Evolutionary conservation across 371 early-diverging fungal species (phyloP), one percentile per base, ranked within the genome.

Genomic region (Circinella umbellata): DNA sequence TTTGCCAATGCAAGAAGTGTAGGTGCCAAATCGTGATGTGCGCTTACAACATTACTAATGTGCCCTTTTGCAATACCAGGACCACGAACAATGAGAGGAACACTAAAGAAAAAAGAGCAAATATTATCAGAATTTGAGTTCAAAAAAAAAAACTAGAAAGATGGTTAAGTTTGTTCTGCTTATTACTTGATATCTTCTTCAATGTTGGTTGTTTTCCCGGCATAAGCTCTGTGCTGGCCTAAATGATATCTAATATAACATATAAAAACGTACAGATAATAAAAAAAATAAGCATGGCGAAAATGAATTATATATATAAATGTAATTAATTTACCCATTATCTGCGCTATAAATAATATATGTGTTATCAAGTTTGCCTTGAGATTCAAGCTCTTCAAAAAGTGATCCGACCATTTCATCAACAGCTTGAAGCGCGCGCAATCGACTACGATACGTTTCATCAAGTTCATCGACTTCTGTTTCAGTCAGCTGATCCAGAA

Each of bases 281-380:
- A 27, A 27, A 27, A 27, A 27, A 42, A 42, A 9, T 42, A 42
- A 11, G 11, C 42, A 42, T 42, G 42, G 9, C 6, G 6, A 42
- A 51, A 14, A 15, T 17, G 6, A 13, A 51, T 51, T 51, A 6
- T 51, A n/a, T 17, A 4, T 47, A 0, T 15, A 63, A 20, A 54
- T 55, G 6, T 14, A 39, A 0, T 34, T 4, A 36, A 34, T 35
- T 57, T 73, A 80, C 63, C 91, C 91, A 67, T 91, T 91, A 64
- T 91, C 91, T 38, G 90, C 80, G 4, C 88, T 86, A 71, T 89
- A 91, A 60, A 91, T 70, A 14, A 91, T 76, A 64, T 86, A 89
- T 4, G 91, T 91, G 72, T 91, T 89, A 27, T 91, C 89, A 18
- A 88, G 69, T 66, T 85, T 80, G 1, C 86, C 86, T 47, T 85